Base-by-base conservation (phyloP, 139 green algal genomes). In the Trebouxia sp. region DNA sequence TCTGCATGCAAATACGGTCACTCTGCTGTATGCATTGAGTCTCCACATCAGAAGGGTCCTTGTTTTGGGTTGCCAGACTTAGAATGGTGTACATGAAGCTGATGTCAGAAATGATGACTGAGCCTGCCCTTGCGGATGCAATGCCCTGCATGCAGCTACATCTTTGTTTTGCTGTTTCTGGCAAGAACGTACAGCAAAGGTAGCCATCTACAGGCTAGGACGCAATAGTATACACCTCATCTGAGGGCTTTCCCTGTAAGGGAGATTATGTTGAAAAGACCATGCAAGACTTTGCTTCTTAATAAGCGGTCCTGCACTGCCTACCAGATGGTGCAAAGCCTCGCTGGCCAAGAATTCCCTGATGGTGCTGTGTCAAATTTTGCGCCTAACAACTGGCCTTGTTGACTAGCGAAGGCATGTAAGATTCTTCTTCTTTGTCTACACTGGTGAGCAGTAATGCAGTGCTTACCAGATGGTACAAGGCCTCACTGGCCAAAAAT, bases 101-200 rank as follows among this genome's bases (percentile, higher is more conserved):
- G 45, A 93, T 90, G 17, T 94, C 94, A 4, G 96, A 98, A 15
- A 58, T 84, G 26, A 99, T 92, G 28, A 98, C 83, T 50, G 80
- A 87, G 32, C 98, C 87, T 5, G 96, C 96, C 6, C 96, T 89
- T 0, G 96, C 99, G 42, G 95, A 99, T 65, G 96, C 95, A 10
- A 98, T 88, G 24, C 92, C 90, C 74, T 67, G 74, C 74, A 50
- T 28, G 37, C 7, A 35, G 6, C 22, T 20, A 32, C 58, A 41
- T 14, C 58, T 32, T 41, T n/a, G n/a, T n/a, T n/a, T n/a, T n/a
- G n/a, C 28, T 70, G 30, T 41, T 22, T 70, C 15, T 17, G 1
- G 47, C 47, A 6, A 26, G 15, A 17, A 53, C 14, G 20, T 8
- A 3, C 26, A 20, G 30, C n/a, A n/a, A n/a, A n/a, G n/a, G n/a